Base-by-base conservation (phyloP, 1,284 basidiomycete species). In the Sporisorium graminicola region DNA sequence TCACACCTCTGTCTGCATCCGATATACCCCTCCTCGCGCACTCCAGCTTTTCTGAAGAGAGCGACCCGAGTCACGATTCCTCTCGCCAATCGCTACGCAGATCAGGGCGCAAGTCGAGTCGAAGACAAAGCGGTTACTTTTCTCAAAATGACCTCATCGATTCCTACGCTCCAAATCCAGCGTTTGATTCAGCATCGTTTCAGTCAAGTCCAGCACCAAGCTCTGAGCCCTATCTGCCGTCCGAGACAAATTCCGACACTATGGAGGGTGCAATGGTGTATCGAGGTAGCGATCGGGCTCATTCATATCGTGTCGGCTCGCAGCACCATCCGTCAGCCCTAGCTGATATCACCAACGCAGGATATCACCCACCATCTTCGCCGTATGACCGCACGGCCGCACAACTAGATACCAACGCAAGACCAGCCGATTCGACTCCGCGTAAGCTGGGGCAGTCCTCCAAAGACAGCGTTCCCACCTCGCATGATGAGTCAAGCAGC, bases 91-190 rank as follows among this genome's bases (percentile, higher is more conserved):
- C 37, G 2, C 49, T 65, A 1, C 67, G 62, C 12, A 58, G 68
- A 26, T 73, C 75, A 44, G 65, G 71, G 7, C 68, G 75, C 22
- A 66, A 62, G 22, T 75, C 76, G 0, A 72, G 59, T 49, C 66
- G 76, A 20, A 59, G 76, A 8, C 72, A 78, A 20, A 78, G 76
- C 40, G 76, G 76, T 3, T 70, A 57, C 31, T 27, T 72, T 40
- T 33, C 62, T 0, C 65, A 65, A 10, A 22, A 52, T 18, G 52
- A 42, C n/a, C 20, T 58, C 14, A 27, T 49, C 12, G 58, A 62
- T 1, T 6, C n/a, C n/a, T n/a, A 55, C 12, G 18, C 42, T 4
- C 20, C 33, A 8, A 8, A 40, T 12, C 29, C 49, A 1, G 57
- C 58, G 5, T 29, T 60, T 4, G 52, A 58, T 0, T 26, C 37